Percentiles rank a stretch among this genome's conserved stretches.
These are phyloP conservation scores for Nepenthes gracilis DNA, from an alignment of 148 eudicot species.

Conservation along the genomic window DNA sequence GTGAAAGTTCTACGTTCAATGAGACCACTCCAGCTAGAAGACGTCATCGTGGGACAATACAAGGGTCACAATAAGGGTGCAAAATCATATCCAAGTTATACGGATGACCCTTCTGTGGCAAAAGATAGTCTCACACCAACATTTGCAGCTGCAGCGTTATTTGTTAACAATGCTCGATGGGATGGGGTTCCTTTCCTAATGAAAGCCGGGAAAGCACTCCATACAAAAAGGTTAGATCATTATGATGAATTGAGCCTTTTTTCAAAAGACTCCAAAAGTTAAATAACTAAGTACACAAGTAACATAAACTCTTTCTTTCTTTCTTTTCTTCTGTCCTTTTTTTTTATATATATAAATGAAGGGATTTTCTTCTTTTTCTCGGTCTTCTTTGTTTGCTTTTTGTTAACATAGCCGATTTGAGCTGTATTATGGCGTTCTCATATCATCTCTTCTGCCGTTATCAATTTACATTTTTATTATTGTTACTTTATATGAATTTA, in stretches of 20 bases:
- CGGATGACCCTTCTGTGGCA: constrained; percentile 71
- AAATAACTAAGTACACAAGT: no score
- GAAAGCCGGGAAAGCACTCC: constrained; percentile 85
- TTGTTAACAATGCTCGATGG: constrained; percentile 87
- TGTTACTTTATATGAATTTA: neutral
- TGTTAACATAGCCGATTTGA: neutral
- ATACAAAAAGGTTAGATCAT: constrained; percentile 33
- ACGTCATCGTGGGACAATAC: constrained; percentile 69
- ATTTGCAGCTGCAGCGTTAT: constrained; percentile 77
- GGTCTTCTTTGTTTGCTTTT: neutral
- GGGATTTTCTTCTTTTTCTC: no score
- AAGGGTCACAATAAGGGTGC: constrained; percentile 62
- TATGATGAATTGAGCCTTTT: neutral
- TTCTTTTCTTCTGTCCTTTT: no score
- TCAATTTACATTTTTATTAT: no score
- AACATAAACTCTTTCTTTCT: no score
- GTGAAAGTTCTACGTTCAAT: constrained; percentile 84
- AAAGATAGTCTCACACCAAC: constrained; percentile 64
- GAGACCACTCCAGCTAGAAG: constrained; percentile 51
- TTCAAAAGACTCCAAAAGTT: no score
- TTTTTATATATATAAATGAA: no score
- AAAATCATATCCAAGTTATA: constrained; percentile 48
- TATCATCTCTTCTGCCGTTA: neutral
- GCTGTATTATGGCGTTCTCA: neutral
- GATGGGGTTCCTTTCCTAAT: constrained; percentile 95